These are phyloP conservation scores for Entonaema liquescens DNA, from an alignment of 495 filamentous ascomycete species.

Conservation along the genomic window DNA sequence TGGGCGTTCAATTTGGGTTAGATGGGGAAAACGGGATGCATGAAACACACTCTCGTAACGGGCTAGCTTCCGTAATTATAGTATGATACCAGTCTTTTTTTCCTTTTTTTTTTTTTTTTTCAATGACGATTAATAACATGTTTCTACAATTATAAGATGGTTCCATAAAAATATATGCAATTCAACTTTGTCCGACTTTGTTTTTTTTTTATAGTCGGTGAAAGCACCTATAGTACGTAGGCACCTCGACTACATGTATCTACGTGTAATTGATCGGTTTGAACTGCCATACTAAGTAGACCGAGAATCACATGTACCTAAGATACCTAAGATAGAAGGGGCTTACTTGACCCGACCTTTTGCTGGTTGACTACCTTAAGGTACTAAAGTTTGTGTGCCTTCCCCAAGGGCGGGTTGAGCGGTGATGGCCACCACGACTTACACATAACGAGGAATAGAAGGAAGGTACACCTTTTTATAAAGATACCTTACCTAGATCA, in stretches of 20 bases:
- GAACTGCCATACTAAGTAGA: not conserved
- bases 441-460: not conserved
- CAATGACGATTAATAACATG: constrained; percentile 6
- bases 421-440: not conserved
- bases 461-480: not conserved
- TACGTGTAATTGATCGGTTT: not conserved
- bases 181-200: not conserved
- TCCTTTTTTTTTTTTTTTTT: too few relatives aligned
- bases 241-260: not conserved
- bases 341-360: too few relatives aligned
- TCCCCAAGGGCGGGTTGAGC: not conserved
- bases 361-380: too few relatives aligned
- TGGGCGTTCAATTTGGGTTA: constrained; percentile 24
- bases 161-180: constrained; percentile 3
- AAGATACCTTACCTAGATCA: not conserved
- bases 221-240: not conserved
- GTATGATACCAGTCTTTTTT: constrained; percentile 22
- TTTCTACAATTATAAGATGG: not conserved
- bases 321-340: too few relatives aligned
- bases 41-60: not conserved
- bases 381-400: not conserved
- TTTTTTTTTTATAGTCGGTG: not conserved
- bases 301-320: not conserved
- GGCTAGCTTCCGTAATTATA: constrained; percentile 6
- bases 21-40: constrained; percentile 2